These are phyloP conservation scores for Coccomyxa sp. DNA, from an alignment of 139 green algal genomes.

Conservation along the genomic window DNA sequence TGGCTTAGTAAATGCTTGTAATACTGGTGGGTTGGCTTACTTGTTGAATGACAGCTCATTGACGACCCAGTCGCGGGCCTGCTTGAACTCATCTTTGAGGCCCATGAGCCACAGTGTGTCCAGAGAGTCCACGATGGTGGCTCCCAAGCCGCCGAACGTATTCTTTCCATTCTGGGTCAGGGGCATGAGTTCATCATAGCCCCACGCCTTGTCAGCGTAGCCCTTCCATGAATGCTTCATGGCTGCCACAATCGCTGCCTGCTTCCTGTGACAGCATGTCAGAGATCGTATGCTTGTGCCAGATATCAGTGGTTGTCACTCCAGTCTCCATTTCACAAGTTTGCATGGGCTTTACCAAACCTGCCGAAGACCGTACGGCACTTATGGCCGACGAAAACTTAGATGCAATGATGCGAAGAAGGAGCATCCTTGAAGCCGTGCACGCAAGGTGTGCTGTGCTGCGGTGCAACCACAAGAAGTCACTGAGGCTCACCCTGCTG, in stretches of 20 bases:
- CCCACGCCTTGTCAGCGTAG: slow-evolving; percentile 58
- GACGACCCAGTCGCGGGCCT: slow-evolving; percentile 40
- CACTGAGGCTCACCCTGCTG: no score
- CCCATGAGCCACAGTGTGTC: slow-evolving; percentile 76
- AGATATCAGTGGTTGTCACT: neutral
- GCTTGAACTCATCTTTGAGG: slow-evolving; percentile 41
- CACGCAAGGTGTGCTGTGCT: neutral
- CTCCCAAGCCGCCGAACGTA: slow-evolving; percentile 56
- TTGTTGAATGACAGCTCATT: slow-evolving; percentile 49
- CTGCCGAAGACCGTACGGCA: neutral
- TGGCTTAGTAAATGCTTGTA: neutral
- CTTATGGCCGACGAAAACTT: neutral
- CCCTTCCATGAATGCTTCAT: slow-evolving; percentile 53
- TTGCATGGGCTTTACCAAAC: neutral
- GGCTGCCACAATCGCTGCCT: slow-evolving; percentile 21
- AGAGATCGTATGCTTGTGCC: neutral
- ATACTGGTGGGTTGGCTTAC: neutral
- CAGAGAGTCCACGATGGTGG: slow-evolving; percentile 58
- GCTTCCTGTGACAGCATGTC: neutral
- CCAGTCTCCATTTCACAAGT: neutral
- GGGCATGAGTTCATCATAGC: slow-evolving; percentile 53
- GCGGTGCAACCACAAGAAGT: no score
- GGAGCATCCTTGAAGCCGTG: neutral
- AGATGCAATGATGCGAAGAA: neutral
- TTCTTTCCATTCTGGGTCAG: slow-evolving; percentile 21